A percentile compares a stretch with the other conserved stretches of the same genome.
These are phyloP conservation scores for Asclepias syriaca DNA, from an alignment of 257 asterid genomes.

Conservation along the genomic window DNA sequence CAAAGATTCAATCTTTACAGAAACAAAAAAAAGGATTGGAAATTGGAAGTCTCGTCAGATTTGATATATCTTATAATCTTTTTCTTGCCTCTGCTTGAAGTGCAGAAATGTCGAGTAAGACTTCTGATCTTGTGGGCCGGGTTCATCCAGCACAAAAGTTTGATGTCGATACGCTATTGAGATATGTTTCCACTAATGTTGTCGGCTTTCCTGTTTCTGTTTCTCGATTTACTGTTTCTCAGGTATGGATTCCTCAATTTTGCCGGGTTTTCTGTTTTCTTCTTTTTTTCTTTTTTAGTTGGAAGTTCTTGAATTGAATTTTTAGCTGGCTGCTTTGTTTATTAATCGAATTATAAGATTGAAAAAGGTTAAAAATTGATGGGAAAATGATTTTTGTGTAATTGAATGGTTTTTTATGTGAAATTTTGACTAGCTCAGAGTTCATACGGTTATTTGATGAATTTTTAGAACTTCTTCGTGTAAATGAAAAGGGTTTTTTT, in stretches of 20 bases:
- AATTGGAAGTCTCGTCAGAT: no score
- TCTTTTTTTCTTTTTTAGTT: not conserved
- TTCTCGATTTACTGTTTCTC: constrained; percentile 49
- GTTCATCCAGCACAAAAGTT: constrained; percentile 68
- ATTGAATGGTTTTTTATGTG: not conserved
- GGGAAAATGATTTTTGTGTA: not conserved
- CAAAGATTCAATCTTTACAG: no score
- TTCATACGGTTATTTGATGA: not conserved
- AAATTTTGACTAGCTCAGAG: not conserved
- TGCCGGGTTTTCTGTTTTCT: not conserved
- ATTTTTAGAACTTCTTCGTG: not conserved
- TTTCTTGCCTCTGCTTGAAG: not conserved
- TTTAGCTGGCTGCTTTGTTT: not conserved
- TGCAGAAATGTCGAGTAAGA: constrained; percentile 44
- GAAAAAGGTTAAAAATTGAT: not conserved
- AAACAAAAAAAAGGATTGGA: no score
- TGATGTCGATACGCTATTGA: constrained; percentile 48
- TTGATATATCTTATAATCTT: no score
- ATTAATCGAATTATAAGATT: not conserved
- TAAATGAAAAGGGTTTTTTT: no score
- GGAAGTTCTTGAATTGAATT: not conserved
- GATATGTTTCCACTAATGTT: constrained; percentile 53
- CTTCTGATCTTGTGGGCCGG: constrained; percentile 59
- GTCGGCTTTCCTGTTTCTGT: constrained; percentile 60
- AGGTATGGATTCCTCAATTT: constrained; percentile 38